Conservation (phyloP, 768 basidiomycete genomes). For the Peribolospora baueri region DNA sequence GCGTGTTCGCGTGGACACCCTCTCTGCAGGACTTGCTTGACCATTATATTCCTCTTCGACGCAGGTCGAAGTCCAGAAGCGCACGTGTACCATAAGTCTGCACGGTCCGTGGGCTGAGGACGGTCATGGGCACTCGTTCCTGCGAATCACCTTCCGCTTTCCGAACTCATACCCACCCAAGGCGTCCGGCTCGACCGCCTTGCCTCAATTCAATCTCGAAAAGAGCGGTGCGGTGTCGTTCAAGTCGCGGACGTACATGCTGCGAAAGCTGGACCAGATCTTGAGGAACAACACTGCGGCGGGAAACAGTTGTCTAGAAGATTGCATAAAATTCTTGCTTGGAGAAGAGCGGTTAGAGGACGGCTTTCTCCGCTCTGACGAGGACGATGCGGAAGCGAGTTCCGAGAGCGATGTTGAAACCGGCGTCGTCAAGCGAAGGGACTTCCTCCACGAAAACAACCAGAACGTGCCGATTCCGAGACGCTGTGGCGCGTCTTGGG, state of each 20-base stretch:
- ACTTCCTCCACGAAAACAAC: slow-evolving; percentile 6
- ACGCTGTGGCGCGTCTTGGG: slow-evolving; percentile 7
- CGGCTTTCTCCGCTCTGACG: slow-evolving; percentile 1
- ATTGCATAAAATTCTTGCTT: slow-evolving; percentile 9
- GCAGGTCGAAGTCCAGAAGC: slow-evolving; percentile 24
- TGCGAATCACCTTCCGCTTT: slow-evolving; percentile 64
- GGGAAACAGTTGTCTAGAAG: slow-evolving; percentile 21
- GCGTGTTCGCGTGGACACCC: too few relatives aligned
- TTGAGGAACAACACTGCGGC: slow-evolving; percentile 25
- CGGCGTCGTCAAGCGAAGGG: not conserved
- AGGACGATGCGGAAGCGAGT: slow-evolving; percentile 12
- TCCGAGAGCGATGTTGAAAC: slow-evolving; percentile 6
- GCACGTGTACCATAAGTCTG: slow-evolving; percentile 61
- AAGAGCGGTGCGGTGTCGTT: slow-evolving; percentile 54
- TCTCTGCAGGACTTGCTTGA: too few relatives aligned
- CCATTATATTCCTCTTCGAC: not conserved
- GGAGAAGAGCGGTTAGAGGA: slow-evolving; percentile 14
- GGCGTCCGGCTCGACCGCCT: slow-evolving; percentile 34
- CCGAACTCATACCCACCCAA: slow-evolving; percentile 51
- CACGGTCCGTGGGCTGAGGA: slow-evolving; percentile 51
- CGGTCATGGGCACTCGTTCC: slow-evolving; percentile 20
- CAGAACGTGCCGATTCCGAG: slow-evolving; percentile 8
- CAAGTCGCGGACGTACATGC: slow-evolving; percentile 49
- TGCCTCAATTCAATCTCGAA: slow-evolving; percentile 57
- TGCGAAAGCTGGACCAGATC: slow-evolving; percentile 47